Evolutionary conservation across 2,329 filamentous ascomycete species (phyloP).

Genomic region (Parastagonospora nodorum): DNA sequence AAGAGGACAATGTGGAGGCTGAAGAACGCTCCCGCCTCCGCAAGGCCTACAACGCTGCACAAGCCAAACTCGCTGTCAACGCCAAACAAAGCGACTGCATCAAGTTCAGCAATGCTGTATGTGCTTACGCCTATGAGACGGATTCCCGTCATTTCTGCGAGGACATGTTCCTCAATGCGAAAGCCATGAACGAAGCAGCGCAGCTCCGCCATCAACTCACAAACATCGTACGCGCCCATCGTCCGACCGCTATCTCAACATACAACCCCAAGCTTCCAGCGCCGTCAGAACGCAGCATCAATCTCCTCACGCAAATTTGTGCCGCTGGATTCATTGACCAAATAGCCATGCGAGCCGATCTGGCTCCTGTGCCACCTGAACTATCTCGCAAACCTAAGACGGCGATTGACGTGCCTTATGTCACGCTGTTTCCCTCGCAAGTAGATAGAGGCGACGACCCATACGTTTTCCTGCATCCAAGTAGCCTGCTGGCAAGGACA

Average conservation of each 20-base stretch:
- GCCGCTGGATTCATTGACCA: slow-evolving; percentile 94
- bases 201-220: slow-evolving; percentile 85
- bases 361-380: slow-evolving; percentile 68
- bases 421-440: slow-evolving; percentile 77
- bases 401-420: slow-evolving; percentile 91
- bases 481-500: slow-evolving; percentile 74
- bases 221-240: slow-evolving; percentile 76
- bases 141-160: slow-evolving; percentile 74
- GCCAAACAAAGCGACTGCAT: slow-evolving; percentile 79
- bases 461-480: slow-evolving; percentile 85
- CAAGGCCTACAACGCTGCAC: slow-evolving; percentile 71
- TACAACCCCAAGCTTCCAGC: slow-evolving; percentile 60
- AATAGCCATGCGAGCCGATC: slow-evolving; percentile 87
- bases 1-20: slow-evolving; percentile 73
- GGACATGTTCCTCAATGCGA: slow-evolving; percentile 82
- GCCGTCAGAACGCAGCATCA: slow-evolving; percentile 68
- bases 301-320: slow-evolving; percentile 86
- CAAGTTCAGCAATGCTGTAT: slow-evolving; percentile 86
- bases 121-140: slow-evolving; percentile 67
- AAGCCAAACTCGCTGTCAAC: slow-evolving; percentile 80
- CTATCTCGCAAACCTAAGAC: slow-evolving; percentile 69
- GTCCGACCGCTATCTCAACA: slow-evolving; percentile 54
- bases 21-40: slow-evolving; percentile 69
- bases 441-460: slow-evolving; percentile 50
- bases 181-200: slow-evolving; percentile 83